phyloP scores from a whole-genome alignment of 371 early-diverging fungal genomes.

The Lichtheimia corymbifera region DNA sequence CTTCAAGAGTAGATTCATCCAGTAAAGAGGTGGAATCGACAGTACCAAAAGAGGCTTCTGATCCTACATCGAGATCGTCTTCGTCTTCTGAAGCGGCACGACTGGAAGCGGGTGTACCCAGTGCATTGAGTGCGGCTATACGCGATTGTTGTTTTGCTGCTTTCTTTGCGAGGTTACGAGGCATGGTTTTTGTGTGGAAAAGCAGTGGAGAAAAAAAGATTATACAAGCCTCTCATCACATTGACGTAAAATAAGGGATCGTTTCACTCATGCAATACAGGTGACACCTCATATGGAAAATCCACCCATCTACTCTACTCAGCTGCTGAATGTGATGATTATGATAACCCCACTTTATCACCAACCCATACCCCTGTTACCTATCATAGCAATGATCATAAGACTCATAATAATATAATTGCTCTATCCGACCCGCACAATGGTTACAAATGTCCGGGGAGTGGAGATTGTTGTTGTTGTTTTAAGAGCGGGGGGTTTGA shows the following conservation, averaged over 20 bases:
- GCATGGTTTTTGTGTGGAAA: conserved; percentile 20
- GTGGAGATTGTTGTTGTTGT: too few species aligned
- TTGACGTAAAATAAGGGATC: conserved; percentile 1
- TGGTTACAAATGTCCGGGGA: conserved; percentile 4
- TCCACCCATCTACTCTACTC: too few species aligned
- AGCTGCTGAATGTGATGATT: too few species aligned
- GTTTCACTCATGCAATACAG: too few species aligned
- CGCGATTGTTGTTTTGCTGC: conserved; percentile 21
- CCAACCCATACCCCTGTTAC: too few species aligned
- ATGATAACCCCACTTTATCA: too few species aligned
- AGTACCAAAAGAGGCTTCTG: conserved; percentile 11
- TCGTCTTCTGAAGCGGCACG: conserved; percentile 19
- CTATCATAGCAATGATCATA: too few species aligned
- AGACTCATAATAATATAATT: too few species aligned
- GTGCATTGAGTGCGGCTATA: conserved; percentile 21
- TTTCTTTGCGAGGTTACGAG: conserved; percentile 17
- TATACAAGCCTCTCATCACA: too few species aligned
- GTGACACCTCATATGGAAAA: too few species aligned
- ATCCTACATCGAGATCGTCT: conserved; percentile 14
- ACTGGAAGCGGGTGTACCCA: conserved; percentile 22
- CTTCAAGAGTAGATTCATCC: conserved; percentile 11
- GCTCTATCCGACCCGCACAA: not conserved
- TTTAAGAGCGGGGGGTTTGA: too few species aligned
- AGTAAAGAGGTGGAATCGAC: conserved; percentile 5
- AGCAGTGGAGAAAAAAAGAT: conserved; percentile 16